Evolutionary conservation across 345 rosid genomes (phyloP), one percentile per base, ranked within the genome.

Genomic region (Murraya paniculata): DNA sequence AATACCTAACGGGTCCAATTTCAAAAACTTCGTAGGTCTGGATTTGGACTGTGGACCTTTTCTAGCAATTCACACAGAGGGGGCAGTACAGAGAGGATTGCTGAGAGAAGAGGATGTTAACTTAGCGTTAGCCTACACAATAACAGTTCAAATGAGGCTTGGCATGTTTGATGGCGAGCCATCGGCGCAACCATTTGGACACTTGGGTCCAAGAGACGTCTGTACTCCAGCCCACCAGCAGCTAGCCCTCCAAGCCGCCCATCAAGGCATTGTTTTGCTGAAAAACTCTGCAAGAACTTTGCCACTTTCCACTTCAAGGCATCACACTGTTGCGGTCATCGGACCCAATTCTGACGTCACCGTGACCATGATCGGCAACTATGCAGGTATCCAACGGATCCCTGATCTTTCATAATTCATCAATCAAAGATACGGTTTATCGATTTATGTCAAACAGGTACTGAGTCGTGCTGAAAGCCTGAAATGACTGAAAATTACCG

Each of bases 341-440:
- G 99, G 99, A 25, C 99, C 99, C 18, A 93, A 96, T 82, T 91
- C 99, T 9, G 97, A 94, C 48, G 99, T 85, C 25, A 92, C 97
- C 0, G 87, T 73, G 56, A 90, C 99, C n/a, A 96, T 96, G 99
- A 94, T 96, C 0, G 99, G 99, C 41, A 96, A 96, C 74, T 95
- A 95, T 78, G 98, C 98, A 61, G 98, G 98, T 91, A 83, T 4
- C 45, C 45, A n/a, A 25, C 1, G 11, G 16, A 41, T 41, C 16
- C 14, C 50, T 41, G 50, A 41, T 41, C 11, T 41, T 11, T 41
- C 4, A 11, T 10, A 41, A 41, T 11, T 41, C 50, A 45, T 45
- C 50, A 3, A 11, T 45, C 0, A 45, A 45, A 11, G 50, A 45
- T 45, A 3, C 0, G 3, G 50, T 45, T 45, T 45, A 1, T 0